A percentile compares a stretch with the other conserved stretches of the same genome.
phyloP scores from a whole-genome alignment of 805 yeast species.

The Saturnispora serradocipensis region DNA sequence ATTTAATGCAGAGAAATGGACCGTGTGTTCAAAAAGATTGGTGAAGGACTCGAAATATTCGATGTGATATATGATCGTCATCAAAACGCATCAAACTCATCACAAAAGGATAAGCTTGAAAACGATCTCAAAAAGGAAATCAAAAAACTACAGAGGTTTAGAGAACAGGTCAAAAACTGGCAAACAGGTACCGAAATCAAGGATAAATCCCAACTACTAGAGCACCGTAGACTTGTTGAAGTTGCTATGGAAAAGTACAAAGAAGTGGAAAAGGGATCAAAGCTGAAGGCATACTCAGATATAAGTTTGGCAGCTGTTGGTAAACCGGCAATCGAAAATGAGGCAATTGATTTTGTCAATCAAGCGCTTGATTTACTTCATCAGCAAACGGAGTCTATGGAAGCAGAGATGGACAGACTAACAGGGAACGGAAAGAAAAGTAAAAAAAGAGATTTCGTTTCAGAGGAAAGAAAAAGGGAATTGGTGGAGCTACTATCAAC shows the following conservation, averaged over 20 bases:
- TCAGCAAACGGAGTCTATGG: slow-evolving; percentile 70
- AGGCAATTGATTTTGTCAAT: slow-evolving; percentile 61
- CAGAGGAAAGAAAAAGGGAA: slow-evolving; percentile 44
- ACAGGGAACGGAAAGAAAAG: slow-evolving; percentile 39
- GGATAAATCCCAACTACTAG: slow-evolving; percentile 35
- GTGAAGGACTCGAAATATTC: slow-evolving; percentile 47
- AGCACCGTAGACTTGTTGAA: slow-evolving; percentile 33
- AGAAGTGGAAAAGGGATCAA: slow-evolving; percentile 46
- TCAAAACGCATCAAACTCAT: slow-evolving; percentile 35
- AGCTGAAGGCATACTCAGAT: slow-evolving; percentile 50
- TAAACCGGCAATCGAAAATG: slow-evolving; percentile 63
- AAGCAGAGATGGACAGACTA: slow-evolving; percentile 57
- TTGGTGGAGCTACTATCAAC: slow-evolving; percentile 60
- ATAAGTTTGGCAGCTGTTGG: slow-evolving; percentile 43
- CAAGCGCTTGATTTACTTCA: slow-evolving; percentile 68
- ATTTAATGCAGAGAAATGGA: slow-evolving; percentile 39
- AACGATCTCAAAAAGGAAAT: slow-evolving; percentile 50
- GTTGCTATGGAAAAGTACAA: slow-evolving; percentile 54
- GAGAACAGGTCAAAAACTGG: slow-evolving; percentile 56
- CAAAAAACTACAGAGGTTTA: slow-evolving; percentile 47
- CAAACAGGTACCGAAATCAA: slow-evolving; percentile 45
- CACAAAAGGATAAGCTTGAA: slow-evolving; percentile 50
- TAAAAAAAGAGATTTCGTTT: slow-evolving; percentile 35
- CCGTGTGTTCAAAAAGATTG: slow-evolving; percentile 51
- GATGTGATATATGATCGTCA: slow-evolving; percentile 49